These are phyloP conservation scores for Pythium brassicae DNA, from an alignment of 352 stramenopile species.

Conservation along the genomic window DNA sequence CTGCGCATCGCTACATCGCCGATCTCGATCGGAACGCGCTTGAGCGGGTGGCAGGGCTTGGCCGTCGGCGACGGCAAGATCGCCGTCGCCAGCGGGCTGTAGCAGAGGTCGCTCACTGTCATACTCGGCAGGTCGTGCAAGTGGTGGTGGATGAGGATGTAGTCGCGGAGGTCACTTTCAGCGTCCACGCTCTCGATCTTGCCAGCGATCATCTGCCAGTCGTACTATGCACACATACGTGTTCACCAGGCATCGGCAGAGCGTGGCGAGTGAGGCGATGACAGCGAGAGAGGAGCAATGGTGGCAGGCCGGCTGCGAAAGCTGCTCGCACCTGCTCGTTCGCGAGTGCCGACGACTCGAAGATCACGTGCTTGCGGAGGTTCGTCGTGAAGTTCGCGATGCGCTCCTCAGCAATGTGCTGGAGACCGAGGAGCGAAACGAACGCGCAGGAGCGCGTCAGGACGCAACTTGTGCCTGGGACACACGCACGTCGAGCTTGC, in stretches of 20 bases:
- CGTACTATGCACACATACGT: constrained; percentile 38
- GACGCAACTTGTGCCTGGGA: neutral
- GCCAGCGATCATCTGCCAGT: constrained; percentile 76
- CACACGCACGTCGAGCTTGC: neutral
- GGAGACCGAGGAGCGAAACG: neutral
- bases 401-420: constrained; percentile 77
- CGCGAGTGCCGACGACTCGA: constrained; percentile 73
- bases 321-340: constrained; percentile 65
- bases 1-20: constrained; percentile 55
- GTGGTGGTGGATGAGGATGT: constrained; percentile 48
- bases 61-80: constrained; percentile 34
- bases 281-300: neutral
- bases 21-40: constrained; percentile 53
- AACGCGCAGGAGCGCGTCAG: neutral
- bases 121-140: constrained; percentile 33
- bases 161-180: constrained; percentile 63
- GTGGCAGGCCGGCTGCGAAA: neutral
- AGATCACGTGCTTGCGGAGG: constrained; percentile 79
- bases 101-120: constrained; percentile 69
- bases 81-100: constrained; percentile 23
- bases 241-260: neutral
- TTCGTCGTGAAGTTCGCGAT: constrained; percentile 70
- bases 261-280: neutral
- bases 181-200: constrained; percentile 72
- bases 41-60: constrained; percentile 43